A percentile compares a stretch with the other conserved stretches of the same genome.
Evolutionary conservation across 768 basidiomycete genomes (phyloP).

Genomic region (Podaxis sp.): DNA sequence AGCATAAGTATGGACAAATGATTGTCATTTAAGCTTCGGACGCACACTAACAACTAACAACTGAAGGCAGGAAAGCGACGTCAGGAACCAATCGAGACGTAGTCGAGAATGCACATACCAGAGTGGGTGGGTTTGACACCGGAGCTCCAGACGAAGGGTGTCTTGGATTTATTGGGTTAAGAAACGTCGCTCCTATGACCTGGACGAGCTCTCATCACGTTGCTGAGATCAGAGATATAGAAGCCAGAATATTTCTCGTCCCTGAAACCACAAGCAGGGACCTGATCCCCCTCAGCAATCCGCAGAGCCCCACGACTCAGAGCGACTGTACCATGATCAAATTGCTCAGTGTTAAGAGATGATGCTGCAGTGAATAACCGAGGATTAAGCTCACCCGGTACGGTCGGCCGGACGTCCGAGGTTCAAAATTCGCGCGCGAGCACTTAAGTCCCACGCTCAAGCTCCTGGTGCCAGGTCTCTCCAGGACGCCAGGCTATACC

Average conservation of each 20-base stretch:
- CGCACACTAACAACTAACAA: slow-evolving; percentile 48
- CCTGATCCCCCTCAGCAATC: slow-evolving; percentile 29
- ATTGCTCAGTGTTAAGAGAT: slow-evolving; percentile 21
- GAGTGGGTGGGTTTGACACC: slow-evolving; percentile 49
- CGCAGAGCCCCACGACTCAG: slow-evolving; percentile 35
- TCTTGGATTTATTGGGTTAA: not conserved
- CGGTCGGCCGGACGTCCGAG: no score
- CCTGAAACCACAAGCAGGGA: slow-evolving; percentile 33
- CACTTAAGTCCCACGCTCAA: no score
- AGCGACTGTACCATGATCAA: slow-evolving; percentile 33
- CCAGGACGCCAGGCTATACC: no score
- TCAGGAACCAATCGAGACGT: not conserved
- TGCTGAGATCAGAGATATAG: slow-evolving; percentile 46
- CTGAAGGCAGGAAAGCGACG: slow-evolving; percentile 19
- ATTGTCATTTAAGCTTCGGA: slow-evolving; percentile 1
- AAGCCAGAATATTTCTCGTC: slow-evolving; percentile 50
- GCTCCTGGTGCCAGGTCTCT: no score
- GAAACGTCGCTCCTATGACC: slow-evolving; percentile 5
- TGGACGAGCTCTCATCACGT: slow-evolving; percentile 25
- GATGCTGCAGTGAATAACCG: not conserved
- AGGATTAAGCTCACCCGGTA: slow-evolving; percentile 21
- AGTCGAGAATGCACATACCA: slow-evolving; percentile 24
- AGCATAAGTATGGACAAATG: not conserved
- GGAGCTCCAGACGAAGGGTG: slow-evolving; percentile 42
- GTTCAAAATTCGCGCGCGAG: no score